Conservation (phyloP, 371 early-diverging fungal species). For the Saksenaea vasiformis region DNA sequence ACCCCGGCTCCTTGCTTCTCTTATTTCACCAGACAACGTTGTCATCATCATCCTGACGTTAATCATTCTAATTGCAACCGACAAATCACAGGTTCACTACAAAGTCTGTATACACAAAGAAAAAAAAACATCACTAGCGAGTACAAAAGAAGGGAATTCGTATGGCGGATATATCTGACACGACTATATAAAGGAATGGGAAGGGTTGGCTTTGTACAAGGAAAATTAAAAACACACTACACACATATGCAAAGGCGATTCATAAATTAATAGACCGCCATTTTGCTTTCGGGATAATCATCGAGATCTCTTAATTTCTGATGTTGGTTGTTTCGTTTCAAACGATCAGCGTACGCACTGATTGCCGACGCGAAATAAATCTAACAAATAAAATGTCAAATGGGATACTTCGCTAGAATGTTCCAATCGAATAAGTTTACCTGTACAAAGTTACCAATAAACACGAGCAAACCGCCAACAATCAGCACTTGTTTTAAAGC, state of each 20-base stretch:
- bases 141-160: not conserved
- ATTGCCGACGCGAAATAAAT: slow-evolving; percentile 23
- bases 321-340: slow-evolving; percentile 25
- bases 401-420: not conserved
- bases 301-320: slow-evolving; percentile 27
- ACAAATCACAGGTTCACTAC: not conserved
- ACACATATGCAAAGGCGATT: not conserved
- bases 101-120: not conserved
- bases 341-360: slow-evolving; percentile 25
- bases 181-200: slow-evolving; percentile 1
- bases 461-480: slow-evolving; percentile 19
- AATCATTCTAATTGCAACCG: not conserved
- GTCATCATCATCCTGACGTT: not conserved
- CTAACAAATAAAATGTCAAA: slow-evolving; percentile 4
- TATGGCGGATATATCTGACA: slow-evolving; percentile 3
- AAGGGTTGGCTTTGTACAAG: slow-evolving; percentile 4
- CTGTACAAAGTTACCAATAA: slow-evolving; percentile 25
- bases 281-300: slow-evolving; percentile 21
- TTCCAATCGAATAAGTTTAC: slow-evolving; percentile 12
- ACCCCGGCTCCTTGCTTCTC: not conserved
- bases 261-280: not conserved
- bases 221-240: not conserved
- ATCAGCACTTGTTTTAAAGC: slow-evolving; percentile 13
- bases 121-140: not conserved
- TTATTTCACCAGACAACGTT: not conserved